Evolutionary conservation across 202 grass and related monocot species (phyloP), one percentile per base, ranked within the genome.

Genomic region (Carex arenaria): DNA sequence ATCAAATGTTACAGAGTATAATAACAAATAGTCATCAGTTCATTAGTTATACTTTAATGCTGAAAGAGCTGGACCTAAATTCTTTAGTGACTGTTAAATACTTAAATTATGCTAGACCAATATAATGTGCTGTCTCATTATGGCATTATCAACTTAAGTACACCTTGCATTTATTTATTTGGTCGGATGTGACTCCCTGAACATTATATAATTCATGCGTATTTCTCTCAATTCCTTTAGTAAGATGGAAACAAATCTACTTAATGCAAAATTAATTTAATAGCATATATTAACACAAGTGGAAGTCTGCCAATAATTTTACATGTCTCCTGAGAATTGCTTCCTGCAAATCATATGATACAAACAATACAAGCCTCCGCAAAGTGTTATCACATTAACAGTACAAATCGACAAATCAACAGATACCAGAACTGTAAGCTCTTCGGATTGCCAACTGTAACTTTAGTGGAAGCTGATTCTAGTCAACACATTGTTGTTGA

Each of bases 401-500:
- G 8, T 20, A 64, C 52, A 53, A 23, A 83, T 66, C 14, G 80
- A 70, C 43, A 53, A 23, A 83, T 66, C 14, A 64, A 38, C 23
- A 69, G 61, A 59, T 47, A 59, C 47, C 61, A 51, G 67, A 66
- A 83, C 30, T 63, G 83, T 30, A 31, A 63, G 13, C 40, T 67
- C 26, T 81, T 8, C 43, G 56, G 13, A 71, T 31, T 34, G 52
- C 11, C 62, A 64, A 75, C 67, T 43, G 20, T 82, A 66, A 61
- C 23, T 79, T 83, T 92, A 98, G 87, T 98, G 95, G 92, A 98
- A 98, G 85, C 94, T 94, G 89, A 98, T 89, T 89, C 85, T 94
- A 64, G 95, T 98, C 86, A 98, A 82, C 18, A 98, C 60, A 85
- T 98, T 98, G 96, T 95, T 95, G 91, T 93, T 83, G 83, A 92